Evolutionary conservation across 495 filamentous ascomycete genomes (phyloP), one percentile per base, ranked within the genome.

Genomic region (Xeromyces bisporus): DNA sequence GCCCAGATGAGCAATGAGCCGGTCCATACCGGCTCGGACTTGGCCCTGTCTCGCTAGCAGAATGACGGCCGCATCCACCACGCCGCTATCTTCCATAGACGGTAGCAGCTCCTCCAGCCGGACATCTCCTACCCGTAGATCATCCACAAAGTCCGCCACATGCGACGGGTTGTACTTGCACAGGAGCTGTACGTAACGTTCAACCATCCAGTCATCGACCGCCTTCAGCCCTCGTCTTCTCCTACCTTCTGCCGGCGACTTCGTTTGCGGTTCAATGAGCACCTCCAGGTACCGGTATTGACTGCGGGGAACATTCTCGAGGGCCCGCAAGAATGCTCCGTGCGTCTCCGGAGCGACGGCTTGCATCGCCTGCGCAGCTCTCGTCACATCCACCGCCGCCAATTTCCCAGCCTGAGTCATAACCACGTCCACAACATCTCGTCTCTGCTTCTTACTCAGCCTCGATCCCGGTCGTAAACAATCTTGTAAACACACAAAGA

Each of bases 31-130:
- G 31, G 75, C 71, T 34, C 69, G 64, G 8, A 91, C 67, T 47
- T 89, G 75, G 9, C 89, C 91, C 43, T 94, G 89, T 38, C 82
- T 67, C 27, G 86, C 81, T 62, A 96, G 78, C 7, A 97, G 63
- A 12, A 92, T 71, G 15, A 97, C 81, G 1, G 84, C 87, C 8
- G 87, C 89, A 58, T 97, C 91, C 24, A 97, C 71, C 10, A 84
- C 82, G 1, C 85, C 89, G 34, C 74, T 81, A 30, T 74, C 69
- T 48, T 97, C 89, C 62, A 97, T 81, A 1, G 73, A 69, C 3
- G 89, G 84, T 7, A 97, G 60, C 4, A 97, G 62, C 40, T 78
- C 69, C 12, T 84, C 80, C 0, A 97, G 66, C 8, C 76, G 70
- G 18, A 97, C 58, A 42, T 94, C 79, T 8, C 77, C 75, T 5